These are phyloP conservation scores for Bryoglossum gracile DNA, from an alignment of 495 filamentous ascomycete genomes.

Conservation along the genomic window DNA sequence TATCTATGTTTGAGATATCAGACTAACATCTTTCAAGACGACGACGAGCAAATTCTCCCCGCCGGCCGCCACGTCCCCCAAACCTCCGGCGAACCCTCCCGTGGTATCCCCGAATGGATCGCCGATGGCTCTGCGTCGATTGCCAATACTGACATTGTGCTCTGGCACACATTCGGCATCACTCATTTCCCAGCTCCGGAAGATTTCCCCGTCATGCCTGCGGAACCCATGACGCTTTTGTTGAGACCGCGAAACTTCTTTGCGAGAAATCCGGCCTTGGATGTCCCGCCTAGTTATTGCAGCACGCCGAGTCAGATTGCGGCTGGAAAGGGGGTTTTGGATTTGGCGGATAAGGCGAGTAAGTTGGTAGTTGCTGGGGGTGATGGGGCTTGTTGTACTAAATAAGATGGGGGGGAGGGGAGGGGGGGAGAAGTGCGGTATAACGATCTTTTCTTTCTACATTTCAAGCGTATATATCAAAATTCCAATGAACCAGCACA, in stretches of 20 bases:
- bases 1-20: conserved; percentile 2
- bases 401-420: no score
- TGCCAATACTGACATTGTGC: conserved; percentile 79
- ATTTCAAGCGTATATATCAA: no score
- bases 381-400: conserved; percentile 28
- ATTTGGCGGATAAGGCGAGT: conserved; percentile 40
- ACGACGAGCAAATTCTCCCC: conserved; percentile 81
- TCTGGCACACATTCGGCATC: conserved; percentile 96
- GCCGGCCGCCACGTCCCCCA: conserved; percentile 92
- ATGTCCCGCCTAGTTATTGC: conserved; percentile 76
- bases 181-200: conserved; percentile 90
- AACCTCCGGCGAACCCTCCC: conserved; percentile 76
- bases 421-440: no score
- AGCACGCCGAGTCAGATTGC: conserved; percentile 66
- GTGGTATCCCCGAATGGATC: conserved; percentile 79
- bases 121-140: conserved; percentile 62
- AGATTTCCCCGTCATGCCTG: conserved; percentile 94
- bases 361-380: conserved; percentile 34
- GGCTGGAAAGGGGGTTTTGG: conserved; percentile 37
- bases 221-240: conserved; percentile 79
- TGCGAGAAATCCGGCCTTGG: conserved; percentile 71
- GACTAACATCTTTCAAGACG: conserved; percentile 41
- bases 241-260: conserved; percentile 88
- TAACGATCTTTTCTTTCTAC: no score
- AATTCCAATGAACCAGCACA: no score